Conservation (phyloP, 345 rosid genomes). For the Populus ilicifolia region DNA sequence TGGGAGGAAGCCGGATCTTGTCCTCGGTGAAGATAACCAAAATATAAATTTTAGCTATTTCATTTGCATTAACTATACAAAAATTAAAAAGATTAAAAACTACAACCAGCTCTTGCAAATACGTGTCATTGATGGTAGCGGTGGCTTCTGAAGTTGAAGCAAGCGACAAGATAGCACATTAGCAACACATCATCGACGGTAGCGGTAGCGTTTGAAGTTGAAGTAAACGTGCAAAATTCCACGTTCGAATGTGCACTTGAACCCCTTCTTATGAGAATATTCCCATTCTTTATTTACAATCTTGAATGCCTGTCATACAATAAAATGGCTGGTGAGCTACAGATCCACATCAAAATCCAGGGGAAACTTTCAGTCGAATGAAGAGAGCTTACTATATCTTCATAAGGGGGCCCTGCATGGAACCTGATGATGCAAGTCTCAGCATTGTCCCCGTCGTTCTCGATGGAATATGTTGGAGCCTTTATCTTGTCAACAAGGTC, state of each 20-base stretch:
- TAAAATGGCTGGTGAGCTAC: neutral
- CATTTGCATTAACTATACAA: no score
- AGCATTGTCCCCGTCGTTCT: slow-evolving; percentile 68
- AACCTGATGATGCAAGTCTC: slow-evolving; percentile 89
- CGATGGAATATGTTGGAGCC: slow-evolving; percentile 73
- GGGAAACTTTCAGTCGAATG: neutral
- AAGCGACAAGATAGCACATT: neutral
- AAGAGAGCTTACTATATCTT: slow-evolving; percentile 67
- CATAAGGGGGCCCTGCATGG: slow-evolving; percentile 95
- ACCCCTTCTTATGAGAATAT: slow-evolving; percentile 94
- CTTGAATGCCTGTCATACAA: slow-evolving; percentile 60
- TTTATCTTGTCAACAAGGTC: slow-evolving; percentile 85
- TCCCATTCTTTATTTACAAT: slow-evolving; percentile 98
- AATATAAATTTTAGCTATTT: no score
- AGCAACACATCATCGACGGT: slow-evolving; percentile 53
- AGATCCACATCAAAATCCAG: neutral
- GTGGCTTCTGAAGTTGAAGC: no score
- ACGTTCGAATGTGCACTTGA: slow-evolving; percentile 88
- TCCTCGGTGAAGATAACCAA: no score
- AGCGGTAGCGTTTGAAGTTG: slow-evolving; percentile 88
- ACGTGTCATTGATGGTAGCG: no score
- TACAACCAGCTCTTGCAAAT: no score
- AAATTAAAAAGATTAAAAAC: no score
- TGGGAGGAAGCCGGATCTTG: no score
- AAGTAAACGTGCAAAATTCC: slow-evolving; percentile 84